Evolutionary conservation across 2,329 filamentous ascomycete species (phyloP).

Genomic region (Aureobasidium pullulans): DNA sequence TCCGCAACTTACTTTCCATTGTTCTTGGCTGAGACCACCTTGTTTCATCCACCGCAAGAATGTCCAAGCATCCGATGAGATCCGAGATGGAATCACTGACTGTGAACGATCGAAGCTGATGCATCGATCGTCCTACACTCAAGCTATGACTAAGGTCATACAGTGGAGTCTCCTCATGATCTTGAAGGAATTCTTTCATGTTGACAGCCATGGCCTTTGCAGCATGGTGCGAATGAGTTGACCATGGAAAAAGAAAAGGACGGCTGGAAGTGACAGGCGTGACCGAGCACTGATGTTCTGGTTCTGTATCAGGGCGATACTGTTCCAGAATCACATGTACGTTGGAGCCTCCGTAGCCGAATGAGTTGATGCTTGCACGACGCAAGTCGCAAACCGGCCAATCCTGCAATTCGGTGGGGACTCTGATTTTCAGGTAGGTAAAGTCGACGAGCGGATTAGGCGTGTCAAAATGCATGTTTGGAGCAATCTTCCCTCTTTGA

Average conservation of each 20-base stretch:
- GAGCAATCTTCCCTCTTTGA: background rate
- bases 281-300: background rate
- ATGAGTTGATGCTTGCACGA: background rate
- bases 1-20: background rate
- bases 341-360: background rate
- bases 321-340: background rate
- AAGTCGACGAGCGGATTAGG: background rate
- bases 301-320: background rate
- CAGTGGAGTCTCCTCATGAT: too few relatives aligned
- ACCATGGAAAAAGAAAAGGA: too few relatives aligned
- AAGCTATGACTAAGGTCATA: too few relatives aligned
- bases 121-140: too few relatives aligned
- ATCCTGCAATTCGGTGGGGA: background rate
- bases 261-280: background rate
- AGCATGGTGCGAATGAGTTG: too few relatives aligned
- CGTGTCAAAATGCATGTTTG: background rate
- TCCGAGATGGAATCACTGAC: too few relatives aligned
- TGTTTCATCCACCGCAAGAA: too few relatives aligned
- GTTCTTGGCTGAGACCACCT: background rate
- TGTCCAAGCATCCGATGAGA: too few relatives aligned
- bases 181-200: too few relatives aligned
- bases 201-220: too few relatives aligned
- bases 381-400: background rate
- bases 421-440: background rate
- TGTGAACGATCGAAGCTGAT: too few relatives aligned